Percentiles rank a stretch among this genome's conserved stretches.
Conservation (phyloP, 2,329 filamentous ascomycete species). For the Trichoderma breve region DNA sequence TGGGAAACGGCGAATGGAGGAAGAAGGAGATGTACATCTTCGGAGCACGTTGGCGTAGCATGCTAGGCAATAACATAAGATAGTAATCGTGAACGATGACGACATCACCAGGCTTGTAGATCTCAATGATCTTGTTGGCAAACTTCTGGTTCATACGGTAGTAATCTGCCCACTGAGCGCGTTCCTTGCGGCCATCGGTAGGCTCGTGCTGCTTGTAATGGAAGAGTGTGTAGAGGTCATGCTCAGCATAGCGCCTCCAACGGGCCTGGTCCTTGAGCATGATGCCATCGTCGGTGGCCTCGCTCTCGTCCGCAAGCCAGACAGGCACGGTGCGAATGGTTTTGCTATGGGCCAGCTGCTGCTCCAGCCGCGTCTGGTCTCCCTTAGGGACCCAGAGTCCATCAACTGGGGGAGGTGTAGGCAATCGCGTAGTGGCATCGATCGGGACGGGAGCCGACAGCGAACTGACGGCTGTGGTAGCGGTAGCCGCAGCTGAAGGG, state of each 20-base stretch:
- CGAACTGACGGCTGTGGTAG: conserved; percentile 62
- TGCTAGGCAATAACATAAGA: conserved; percentile 81
- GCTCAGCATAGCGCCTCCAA: conserved; percentile 88
- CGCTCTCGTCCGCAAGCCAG: conserved; percentile 79
- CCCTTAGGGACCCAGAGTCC: conserved; percentile 68
- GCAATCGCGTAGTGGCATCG: conserved; percentile 55
- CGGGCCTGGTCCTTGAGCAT: conserved; percentile 76
- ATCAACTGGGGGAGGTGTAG: conserved; percentile 60
- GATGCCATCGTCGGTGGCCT: conserved; percentile 65
- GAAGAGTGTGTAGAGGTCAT: conserved; percentile 87
- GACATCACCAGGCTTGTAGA: conserved; percentile 90
- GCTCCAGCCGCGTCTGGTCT: conserved; percentile 71
- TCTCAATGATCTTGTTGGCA: conserved; percentile 80
- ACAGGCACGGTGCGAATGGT: conserved; percentile 81
- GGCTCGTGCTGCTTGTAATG: conserved; percentile 96
- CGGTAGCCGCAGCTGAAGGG: conserved; percentile 44
- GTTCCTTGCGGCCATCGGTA: conserved; percentile 76
- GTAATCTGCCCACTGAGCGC: conserved; percentile 87
- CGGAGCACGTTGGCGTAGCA: conserved; percentile 80
- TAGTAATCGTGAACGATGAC: conserved; percentile 95
- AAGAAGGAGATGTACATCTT: conserved; percentile 95
- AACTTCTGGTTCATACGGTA: conserved; percentile 91
- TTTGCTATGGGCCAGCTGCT: conserved; percentile 68
- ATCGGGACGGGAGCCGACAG: conserved; percentile 78
- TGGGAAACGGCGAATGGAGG: conserved; percentile 90